Base-by-base conservation (phyloP, 116 monocot genomes). In the Papilionanthe hybrid region DNA sequence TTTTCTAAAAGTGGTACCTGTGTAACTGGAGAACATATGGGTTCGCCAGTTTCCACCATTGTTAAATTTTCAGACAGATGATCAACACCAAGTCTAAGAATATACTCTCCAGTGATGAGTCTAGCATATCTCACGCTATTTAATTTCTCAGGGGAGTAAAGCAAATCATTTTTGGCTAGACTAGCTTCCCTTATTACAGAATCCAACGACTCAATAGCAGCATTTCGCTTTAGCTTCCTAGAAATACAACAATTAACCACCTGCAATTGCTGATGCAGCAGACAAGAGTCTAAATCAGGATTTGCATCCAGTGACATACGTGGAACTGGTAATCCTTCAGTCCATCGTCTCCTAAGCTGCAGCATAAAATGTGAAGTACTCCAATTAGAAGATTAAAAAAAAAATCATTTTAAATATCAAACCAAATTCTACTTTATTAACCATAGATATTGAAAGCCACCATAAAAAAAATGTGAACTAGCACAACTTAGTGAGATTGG, bases 21-120 rank as follows among this genome's bases (percentile, higher is more conserved):
- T 17, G 85, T 90, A 58, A 88, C 78, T 73, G 95, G 95, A 10
- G 86, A 84, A 58, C 91, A 95, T 79, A 95, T 86, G 5, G 85
- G 93, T 84, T 95, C 95, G 81, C 87, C 93, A 81, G 93, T 93
- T 88, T 95, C 95, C 81, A 95, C 78, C 93, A 95, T 91, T 10
- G 81, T 91, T 81, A 95, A 83, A 80, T 82, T 83, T 75, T 91
- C 85, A 53, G 88, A 90, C 47, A 85, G 86, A 84, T 79, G 81
- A 84, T 85, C 82, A 73, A 88, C 95, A 80, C 95, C 95, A 83
- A 95, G 90, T 71, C 95, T 89, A 78, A 91, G 84, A 82, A 88
- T 81, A 86, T 81, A 79, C 25, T 91, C 86, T 67, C 95, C 95
- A 83, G 83, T 55, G 19, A 11, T 78, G 56, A 30, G 85, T 82